Conservation (phyloP, 2,329 filamentous ascomycete genomes). For the Aspergillus fructus region DNA sequence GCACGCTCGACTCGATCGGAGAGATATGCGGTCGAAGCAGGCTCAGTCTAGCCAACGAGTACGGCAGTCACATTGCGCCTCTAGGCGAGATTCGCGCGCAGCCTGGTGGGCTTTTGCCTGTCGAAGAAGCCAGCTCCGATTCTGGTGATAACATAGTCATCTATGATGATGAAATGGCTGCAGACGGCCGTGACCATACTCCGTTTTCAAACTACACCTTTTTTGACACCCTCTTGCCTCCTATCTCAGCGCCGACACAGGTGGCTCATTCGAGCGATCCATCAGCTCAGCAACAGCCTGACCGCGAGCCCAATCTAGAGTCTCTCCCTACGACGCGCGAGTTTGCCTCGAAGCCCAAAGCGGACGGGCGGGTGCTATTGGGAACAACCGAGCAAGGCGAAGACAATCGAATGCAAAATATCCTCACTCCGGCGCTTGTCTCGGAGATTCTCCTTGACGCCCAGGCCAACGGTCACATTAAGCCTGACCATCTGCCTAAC, state of each 20-base stretch:
- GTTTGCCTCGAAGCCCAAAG: slow-evolving; percentile 26
- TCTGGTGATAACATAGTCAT: slow-evolving; percentile 38
- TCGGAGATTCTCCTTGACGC: slow-evolving; percentile 41
- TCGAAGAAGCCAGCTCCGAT: slow-evolving; percentile 44
- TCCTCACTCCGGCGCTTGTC: slow-evolving; percentile 38
- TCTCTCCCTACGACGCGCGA: slow-evolving; percentile 25
- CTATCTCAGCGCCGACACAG: slow-evolving; percentile 16
- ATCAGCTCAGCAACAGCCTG: slow-evolving; percentile 15
- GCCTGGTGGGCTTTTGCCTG: slow-evolving; percentile 36
- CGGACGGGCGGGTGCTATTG: slow-evolving; percentile 31
- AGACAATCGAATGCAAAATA: slow-evolving; percentile 19
- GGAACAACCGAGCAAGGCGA: slow-evolving; percentile 16
- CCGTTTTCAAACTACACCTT: slow-evolving; percentile 39
- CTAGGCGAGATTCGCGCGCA: slow-evolving; percentile 55
- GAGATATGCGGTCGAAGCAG: slow-evolving; percentile 63
- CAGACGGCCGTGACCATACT: slow-evolving; percentile 36
- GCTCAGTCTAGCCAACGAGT: slow-evolving; percentile 62
- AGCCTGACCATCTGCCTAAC: neutral
- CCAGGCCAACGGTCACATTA: slow-evolving; percentile 24
- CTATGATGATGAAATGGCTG: slow-evolving; percentile 38
- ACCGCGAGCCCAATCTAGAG: slow-evolving; percentile 5
- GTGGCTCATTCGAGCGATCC: neutral
- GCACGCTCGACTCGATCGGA: slow-evolving; percentile 61
- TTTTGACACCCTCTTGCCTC: slow-evolving; percentile 33
- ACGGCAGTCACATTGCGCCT: slow-evolving; percentile 61